Evolutionary conservation across 2,329 filamentous ascomycete genomes (phyloP), one percentile per base, ranked within the genome.

Genomic region (Fusarium nisikadoi): DNA sequence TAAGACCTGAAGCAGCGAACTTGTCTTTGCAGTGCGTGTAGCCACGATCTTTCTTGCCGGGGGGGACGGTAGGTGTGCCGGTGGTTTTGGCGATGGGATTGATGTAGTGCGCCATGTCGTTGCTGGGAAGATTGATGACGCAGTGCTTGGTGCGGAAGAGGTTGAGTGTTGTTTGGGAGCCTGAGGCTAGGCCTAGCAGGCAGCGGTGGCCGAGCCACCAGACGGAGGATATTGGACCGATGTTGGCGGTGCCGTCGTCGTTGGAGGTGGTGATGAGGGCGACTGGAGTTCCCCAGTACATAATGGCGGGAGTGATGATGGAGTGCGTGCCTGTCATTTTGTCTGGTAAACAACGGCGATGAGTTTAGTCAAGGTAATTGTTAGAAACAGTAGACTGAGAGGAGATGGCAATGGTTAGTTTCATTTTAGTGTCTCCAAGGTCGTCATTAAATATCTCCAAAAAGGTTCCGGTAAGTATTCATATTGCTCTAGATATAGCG

Each of bases 351-450:
- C 12, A 41, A 20, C 12, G 20, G 12, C 8, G 20, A n/a, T 8
- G 12, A 41, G 8, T 8, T 41, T 13, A n/a, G 10, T 8, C 9
- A 39, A 20, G 12, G 8, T 14, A n/a, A 6, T 14, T 8, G 13
- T 23, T 1, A 0, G 5, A 27, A 27, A 20, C 5, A 16, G 7
- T 20, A 12, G 2, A 31, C 31, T 31, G 31, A 31, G 3, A 4
- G 31, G 31, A 31, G 11, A 31, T 31, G 4, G 11, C 31, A 31
- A 31, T 31, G 11, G 10, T n/a, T n/a, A 13, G 10, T n/a, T n/a
- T 13, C 20, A 8, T 20, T n/a, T 7, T 20, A n/a, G 6, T 8
- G 7, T 41, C 20, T 41, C 5, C 12, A 13, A 41, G 12, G 38
- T n/a, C 20, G 6, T 13, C 2, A 41, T n/a, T 41, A 41, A 13